phyloP scores from a whole-genome alignment of 2,329 filamentous ascomycete genomes.

The Neofusicoccum cordaticola region DNA sequence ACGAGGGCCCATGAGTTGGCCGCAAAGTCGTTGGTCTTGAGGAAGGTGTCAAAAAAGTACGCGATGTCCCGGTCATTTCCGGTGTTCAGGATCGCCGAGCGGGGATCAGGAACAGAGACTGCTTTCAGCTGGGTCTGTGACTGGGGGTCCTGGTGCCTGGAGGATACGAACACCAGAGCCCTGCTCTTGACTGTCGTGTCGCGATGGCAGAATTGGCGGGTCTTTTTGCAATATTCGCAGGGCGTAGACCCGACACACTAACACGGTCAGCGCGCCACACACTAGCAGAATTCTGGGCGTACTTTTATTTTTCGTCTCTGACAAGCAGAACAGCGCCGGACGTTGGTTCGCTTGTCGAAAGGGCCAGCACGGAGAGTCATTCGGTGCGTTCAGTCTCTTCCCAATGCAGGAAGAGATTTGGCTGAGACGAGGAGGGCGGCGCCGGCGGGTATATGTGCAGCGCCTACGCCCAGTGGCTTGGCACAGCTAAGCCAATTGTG shows the following conservation, averaged over 20 bases:
- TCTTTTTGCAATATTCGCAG: slow-evolving; percentile 7
- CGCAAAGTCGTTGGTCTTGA: slow-evolving; percentile 1
- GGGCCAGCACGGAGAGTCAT: background rate
- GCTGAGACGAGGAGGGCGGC: background rate
- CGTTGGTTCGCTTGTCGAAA: slow-evolving; percentile 3
- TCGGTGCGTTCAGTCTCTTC: background rate
- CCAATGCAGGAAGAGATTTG: background rate
- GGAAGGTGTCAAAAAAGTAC: slow-evolving; percentile 5
- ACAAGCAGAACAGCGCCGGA: slow-evolving; percentile 7
- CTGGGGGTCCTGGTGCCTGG: too few species aligned
- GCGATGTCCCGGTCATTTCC: background rate
- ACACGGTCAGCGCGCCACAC: background rate
- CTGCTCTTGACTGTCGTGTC: background rate
- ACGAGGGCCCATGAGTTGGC: background rate
- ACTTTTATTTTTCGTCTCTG: slow-evolving; percentile 8
- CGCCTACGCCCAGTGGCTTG: background rate
- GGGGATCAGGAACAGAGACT: too few species aligned
- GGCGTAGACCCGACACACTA: background rate
- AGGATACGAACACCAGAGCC: background rate
- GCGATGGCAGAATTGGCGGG: background rate
- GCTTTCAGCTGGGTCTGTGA: background rate
- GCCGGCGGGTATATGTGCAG: background rate
- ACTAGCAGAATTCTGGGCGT: too few species aligned
- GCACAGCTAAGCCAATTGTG: background rate
- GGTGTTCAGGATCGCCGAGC: background rate